Evolutionary conservation across 495 filamentous ascomycete species (phyloP).

Genomic region (Hypoxylon fragiforme): DNA sequence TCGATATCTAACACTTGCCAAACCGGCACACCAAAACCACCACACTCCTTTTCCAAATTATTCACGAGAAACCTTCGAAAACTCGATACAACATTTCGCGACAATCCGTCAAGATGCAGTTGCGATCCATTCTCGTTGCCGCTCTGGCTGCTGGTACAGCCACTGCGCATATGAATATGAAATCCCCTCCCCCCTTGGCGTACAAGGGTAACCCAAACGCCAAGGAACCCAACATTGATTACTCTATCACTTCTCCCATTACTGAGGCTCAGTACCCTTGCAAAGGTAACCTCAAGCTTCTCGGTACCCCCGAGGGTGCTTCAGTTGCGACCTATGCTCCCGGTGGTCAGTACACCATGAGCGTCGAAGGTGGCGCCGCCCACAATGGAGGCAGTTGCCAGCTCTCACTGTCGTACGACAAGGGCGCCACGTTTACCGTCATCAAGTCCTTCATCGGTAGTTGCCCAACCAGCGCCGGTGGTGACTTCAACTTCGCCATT

Average conservation of each 20-base stretch:
- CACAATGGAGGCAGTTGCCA: constrained; percentile 72
- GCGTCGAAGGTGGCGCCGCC: constrained; percentile 57
- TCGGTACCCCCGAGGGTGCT: constrained; percentile 50
- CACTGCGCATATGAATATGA: constrained; percentile 64
- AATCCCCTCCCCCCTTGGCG: constrained; percentile 57
- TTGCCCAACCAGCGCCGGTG: constrained; percentile 53
- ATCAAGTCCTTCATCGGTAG: constrained; percentile 66
- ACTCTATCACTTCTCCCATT: constrained; percentile 64
- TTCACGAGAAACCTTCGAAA: constrained; percentile 11
- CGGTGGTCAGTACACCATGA: constrained; percentile 61
- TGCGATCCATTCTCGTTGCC: constrained; percentile 34
- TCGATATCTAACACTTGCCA: constrained; percentile 23
- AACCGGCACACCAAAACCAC: constrained; percentile 12
- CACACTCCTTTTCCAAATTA: constrained; percentile 18
- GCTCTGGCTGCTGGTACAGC: constrained; percentile 42
- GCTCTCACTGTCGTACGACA: constrained; percentile 63
- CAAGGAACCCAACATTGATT: constrained; percentile 45
- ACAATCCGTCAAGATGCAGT: constrained; percentile 40
- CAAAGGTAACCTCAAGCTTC: constrained; percentile 65
- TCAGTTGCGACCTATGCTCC: constrained; percentile 56
- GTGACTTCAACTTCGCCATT: constrained; percentile 63
- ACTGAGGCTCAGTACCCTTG: constrained; percentile 60
- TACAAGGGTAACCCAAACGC: constrained; percentile 56
- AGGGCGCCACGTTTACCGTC: constrained; percentile 62
- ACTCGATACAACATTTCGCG: constrained; percentile 2